These are phyloP conservation scores for Blastomyces gilchristii DNA, from an alignment of 2,329 filamentous ascomycete genomes.

Conservation along the genomic window DNA sequence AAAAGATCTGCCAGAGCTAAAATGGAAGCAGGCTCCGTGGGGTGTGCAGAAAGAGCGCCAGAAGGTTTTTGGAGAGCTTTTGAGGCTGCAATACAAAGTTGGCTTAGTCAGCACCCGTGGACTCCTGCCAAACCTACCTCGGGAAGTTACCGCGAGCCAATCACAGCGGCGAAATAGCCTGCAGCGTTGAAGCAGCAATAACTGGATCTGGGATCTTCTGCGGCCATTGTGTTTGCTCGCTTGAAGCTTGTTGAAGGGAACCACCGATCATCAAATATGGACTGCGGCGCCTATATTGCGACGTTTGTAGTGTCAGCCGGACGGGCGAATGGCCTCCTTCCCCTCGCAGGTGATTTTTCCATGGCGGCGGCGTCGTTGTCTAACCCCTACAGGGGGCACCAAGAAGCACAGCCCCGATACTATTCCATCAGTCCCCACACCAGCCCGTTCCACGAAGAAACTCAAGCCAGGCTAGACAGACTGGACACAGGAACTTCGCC, in stretches of 20 bases:
- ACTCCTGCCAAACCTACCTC: no score
- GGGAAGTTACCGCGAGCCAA: not conserved
- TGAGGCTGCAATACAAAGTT: not conserved
- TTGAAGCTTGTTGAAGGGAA: not conserved
- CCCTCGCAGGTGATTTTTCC: not conserved
- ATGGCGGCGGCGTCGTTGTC: not conserved
- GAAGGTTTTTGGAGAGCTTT: not conserved
- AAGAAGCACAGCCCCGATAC: slow-evolving; percentile 3
- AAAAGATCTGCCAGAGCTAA: not conserved
- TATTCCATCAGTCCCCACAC: not conserved
- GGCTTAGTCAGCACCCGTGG: not conserved
- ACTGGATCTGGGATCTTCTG: not conserved
- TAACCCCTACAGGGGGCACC: not conserved
- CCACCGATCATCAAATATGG: not conserved
- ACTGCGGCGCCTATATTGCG: slow-evolving; percentile 5
- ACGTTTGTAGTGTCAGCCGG: slow-evolving; percentile 4
- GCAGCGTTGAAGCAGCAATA: not conserved
- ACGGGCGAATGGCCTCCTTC: not conserved
- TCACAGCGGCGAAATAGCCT: not conserved
- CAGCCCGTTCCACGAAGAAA: not conserved
- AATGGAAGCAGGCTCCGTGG: not conserved
- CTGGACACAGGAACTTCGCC: slow-evolving; percentile 2
- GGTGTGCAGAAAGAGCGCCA: not conserved
- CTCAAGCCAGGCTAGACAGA: not conserved
- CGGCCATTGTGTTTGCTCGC: not conserved